Base-by-base conservation (phyloP, 2,329 filamentous ascomycete genomes). In the Lachnellula arida region DNA sequence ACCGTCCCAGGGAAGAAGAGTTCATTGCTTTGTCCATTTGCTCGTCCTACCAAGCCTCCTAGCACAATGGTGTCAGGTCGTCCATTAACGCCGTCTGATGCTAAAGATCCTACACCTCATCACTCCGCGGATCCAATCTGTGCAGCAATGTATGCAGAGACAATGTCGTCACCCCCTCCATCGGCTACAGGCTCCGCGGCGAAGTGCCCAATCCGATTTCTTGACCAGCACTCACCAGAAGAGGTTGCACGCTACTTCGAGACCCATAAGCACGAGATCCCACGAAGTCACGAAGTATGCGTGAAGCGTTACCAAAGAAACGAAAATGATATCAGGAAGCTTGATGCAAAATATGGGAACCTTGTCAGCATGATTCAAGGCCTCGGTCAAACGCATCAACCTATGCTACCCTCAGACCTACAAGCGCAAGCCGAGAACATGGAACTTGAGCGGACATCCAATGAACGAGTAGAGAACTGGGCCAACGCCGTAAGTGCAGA, bases 361-460 rank as follows among this genome's bases (percentile, higher is more conserved):
- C 77, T 97, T 44, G 91, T 90, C 64, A 95, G 84, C 73, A 97
- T 97, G 93, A 95, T 97, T 59, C 87, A 94, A 70, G 91, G 91
- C 8, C 77, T 97, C 40, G 89, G 91, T 49, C 82, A 87, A 61
- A 90, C 95, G 65, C 93, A 97, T 69, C 88, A 94, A 69, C 86
- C 89, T 5, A 91, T 94, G 83, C 76, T 97, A 28, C 89, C 89
- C 1, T 77, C 81, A 60, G 76, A 79, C 14, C 37, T 15, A 40
- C 37, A 40, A 39, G 63, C 63, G n/a, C 61, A 65, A 39, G 56
- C 62, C 23, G 55, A 58, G 23, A 60, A 74, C 65, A 58, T 72
- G 70, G 49, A 73, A 65, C 43, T 74, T 71, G 79, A 82, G 54
- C 75, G 74, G 48, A 74, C 72, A 14, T 85, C 86, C 6, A 85